phyloP scores from a whole-genome alignment of 1,139 yeast species.

The Kurtzmaniella quercitrusa region DNA sequence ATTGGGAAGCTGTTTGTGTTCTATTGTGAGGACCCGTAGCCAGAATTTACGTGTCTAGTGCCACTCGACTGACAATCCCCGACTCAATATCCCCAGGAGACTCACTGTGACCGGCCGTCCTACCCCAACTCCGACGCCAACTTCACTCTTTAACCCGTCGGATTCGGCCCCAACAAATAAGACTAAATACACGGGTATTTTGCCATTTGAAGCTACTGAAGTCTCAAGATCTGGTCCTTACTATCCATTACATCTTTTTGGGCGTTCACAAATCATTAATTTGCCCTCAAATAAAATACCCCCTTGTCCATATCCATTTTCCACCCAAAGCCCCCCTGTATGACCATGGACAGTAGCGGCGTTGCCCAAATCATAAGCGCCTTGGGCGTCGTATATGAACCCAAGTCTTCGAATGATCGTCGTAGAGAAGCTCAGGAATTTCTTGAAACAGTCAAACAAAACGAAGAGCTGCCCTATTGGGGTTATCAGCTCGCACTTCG shows the following conservation, averaged over 20 bases:
- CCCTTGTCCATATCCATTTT: neutral
- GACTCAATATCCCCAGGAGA: too few species aligned
- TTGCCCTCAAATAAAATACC: neutral
- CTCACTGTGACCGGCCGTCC: too few species aligned
- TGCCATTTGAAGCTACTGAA: too few species aligned
- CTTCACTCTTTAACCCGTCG: too few species aligned
- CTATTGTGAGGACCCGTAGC: neutral
- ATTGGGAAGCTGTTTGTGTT: neutral
- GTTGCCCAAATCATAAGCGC: conserved; percentile 72
- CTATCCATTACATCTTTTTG: too few species aligned
- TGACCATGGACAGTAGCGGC: conserved; percentile 62
- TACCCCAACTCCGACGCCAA: too few species aligned
- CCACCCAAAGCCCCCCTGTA: conserved; percentile 5
- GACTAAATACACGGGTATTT: too few species aligned
- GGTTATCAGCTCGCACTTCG: conserved; percentile 80
- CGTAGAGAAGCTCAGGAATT: conserved; percentile 70
- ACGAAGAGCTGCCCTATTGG: conserved; percentile 87
- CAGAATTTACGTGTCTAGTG: too few species aligned
- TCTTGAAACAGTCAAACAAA: conserved; percentile 68
- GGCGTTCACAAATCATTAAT: neutral
- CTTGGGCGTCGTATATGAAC: conserved; percentile 71
- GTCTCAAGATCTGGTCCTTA: too few species aligned
- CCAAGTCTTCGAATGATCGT: conserved; percentile 60
- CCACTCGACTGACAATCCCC: too few species aligned
- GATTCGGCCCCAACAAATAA: too few species aligned